Percentiles rank a stretch among this genome's conserved stretches.
These are phyloP conservation scores for Primulina huaijiensis DNA, from an alignment of 257 asterid species.

Conservation along the genomic window DNA sequence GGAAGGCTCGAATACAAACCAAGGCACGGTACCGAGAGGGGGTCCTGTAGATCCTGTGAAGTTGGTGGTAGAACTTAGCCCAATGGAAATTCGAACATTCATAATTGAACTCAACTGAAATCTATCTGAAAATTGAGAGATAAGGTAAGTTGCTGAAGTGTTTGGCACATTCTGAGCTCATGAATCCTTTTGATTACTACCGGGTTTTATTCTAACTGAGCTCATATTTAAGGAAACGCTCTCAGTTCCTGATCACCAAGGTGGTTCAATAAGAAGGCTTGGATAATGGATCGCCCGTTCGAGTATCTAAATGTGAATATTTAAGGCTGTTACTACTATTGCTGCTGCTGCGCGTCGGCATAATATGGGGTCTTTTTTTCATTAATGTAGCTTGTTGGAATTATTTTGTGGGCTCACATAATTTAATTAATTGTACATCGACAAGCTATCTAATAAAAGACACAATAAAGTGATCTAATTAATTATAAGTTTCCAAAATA, in stretches of 20 bases:
- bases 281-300: background rate
- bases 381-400: too few species aligned
- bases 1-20: constrained; percentile 31
- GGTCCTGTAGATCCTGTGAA: constrained; percentile 57
- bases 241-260: background rate
- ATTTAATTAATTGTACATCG: too few species aligned
- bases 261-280: background rate
- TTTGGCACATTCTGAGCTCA: background rate
- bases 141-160: background rate
- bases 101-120: constrained; percentile 34
- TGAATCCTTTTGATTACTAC: background rate
- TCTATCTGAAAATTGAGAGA: background rate
- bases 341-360: background rate
- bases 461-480: too few species aligned
- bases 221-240: background rate
- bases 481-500: too few species aligned
- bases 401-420: too few species aligned
- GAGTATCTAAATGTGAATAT: background rate
- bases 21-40: constrained; percentile 41
- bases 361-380: background rate
- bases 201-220: background rate
- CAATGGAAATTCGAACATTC: constrained; percentile 78
- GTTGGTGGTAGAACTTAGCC: constrained; percentile 63
- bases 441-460: too few species aligned
- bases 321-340: background rate